These are phyloP conservation scores for Paulownia fortunei DNA, from an alignment of 257 asterid genomes.

Conservation along the genomic window DNA sequence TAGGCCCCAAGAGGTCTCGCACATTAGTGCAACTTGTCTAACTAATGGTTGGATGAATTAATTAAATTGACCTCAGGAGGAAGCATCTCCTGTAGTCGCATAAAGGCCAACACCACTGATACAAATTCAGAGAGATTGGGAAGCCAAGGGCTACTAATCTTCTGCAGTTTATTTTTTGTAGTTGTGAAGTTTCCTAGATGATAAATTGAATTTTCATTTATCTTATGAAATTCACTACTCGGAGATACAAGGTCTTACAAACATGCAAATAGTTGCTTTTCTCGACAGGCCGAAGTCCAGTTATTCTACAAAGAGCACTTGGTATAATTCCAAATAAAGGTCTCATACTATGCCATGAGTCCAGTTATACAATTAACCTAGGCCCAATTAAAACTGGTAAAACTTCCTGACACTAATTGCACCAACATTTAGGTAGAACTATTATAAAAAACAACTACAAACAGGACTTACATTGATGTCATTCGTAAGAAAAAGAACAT, in stretches of 20 bases:
- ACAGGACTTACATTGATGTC: slow-evolving; percentile 66
- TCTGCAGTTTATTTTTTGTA: not conserved
- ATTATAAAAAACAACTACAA: not conserved
- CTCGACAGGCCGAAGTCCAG: not conserved
- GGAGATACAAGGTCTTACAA: not conserved
- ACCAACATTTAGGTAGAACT: not conserved
- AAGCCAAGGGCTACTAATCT: not conserved
- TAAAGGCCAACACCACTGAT: not conserved
- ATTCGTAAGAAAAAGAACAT: slow-evolving; percentile 89
- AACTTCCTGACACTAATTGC: not conserved
- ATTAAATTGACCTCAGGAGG: slow-evolving; percentile 4
- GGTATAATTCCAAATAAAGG: not conserved
- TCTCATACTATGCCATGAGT: not conserved
- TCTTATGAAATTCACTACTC: not conserved
- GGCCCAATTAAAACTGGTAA: not conserved
- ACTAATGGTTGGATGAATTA: not conserved
- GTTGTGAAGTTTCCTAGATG: not conserved
- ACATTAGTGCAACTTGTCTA: not conserved
- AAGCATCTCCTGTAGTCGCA: not conserved
- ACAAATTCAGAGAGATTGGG: not conserved
- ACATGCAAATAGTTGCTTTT: not conserved
- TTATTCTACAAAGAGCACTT: not conserved
- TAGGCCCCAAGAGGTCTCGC: not conserved
- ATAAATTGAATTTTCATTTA: not conserved
- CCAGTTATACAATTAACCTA: not conserved